Base-by-base conservation (phyloP, 352 stramenopile genomes). In the Globisporangium paroecandrum region DNA sequence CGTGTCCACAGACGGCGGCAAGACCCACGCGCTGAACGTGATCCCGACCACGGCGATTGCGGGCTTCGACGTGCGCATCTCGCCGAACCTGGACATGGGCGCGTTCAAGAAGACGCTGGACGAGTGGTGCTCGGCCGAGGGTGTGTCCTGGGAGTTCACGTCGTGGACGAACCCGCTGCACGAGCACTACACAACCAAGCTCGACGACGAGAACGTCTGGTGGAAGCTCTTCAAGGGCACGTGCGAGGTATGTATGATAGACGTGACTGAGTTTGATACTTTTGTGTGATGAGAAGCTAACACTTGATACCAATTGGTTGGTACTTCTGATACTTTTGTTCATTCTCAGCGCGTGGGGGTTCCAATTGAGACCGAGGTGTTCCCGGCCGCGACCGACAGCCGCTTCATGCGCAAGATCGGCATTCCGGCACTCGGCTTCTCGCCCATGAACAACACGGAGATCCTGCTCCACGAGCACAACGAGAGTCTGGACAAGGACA, bases 391-490 rank as follows among this genome's bases (percentile, higher is more conserved):
- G 2, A 98, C 95, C 6, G 95, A 98, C 77, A 97, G 85, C 46
- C 77, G 95, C 27, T 98, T 97, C 75, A 62, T 98, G 20, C 77
- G 95, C 57, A 78, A 84, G 27, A 57, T 98, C n/a, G 92, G 91
- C 13, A 89, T 98, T 56, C 86, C 88, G 32, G 94, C 94, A 15
- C 77, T 98, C 57, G 95, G 94, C n/a, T 98, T 91, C 63, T 97
- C 87, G 51, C 95, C 95, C 13, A 98, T 98, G 91, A 79, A 84
- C 61, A 95, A 97, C 64, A 97, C 89, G 1, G 85, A 95, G 62
- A 96, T 98, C 34, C 72, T 98, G 60, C 77, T 98, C 24, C 95
- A 98, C 69, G 95, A 98, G 79, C 92, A 98, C 82, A 97, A 98
- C 74, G 95, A 98, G 76, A 96, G 91, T 59, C 76, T 98, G 38